Evolutionary conservation across 2,329 filamentous ascomycete genomes (phyloP), one percentile per base, ranked within the genome.

Genomic region (Pyrenochaeta sp.): DNA sequence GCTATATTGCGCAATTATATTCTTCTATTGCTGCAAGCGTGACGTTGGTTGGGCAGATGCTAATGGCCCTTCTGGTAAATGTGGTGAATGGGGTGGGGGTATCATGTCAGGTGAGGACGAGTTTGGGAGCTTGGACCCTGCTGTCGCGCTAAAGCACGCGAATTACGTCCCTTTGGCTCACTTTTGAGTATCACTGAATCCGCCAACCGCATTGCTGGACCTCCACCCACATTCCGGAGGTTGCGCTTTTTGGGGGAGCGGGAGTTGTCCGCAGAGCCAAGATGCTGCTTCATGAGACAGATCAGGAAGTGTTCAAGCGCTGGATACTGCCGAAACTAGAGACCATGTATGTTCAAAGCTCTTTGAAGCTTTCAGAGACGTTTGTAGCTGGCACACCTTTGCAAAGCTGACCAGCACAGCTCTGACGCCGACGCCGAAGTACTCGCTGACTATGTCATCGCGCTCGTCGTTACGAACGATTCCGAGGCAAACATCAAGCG

Each of bases 381-480:
- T 25, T 43, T 22, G 12, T 8, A 43, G 2, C 22, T 13, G 40
- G 10, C 27, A 46, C 45, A 28, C 50, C 3, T 34, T 42, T 4
- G 27, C 25, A 24, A 32, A 43, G 42, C 54, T 68, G 24, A 63
- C 51, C 37, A 30, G 3, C 12, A 40, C 49, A 92, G 90, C 52
- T 91, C 90, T 28, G 91, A 93, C 70, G 91, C 90, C 50, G 91
- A 95, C 73, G 86, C 89, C 32, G 91, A 93, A 70, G 90, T 94
- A 5, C 87, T 95, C 2, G 91, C 91, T 46, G 91, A 95, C 68
- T 95, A 93, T 73, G 89, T 94, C n/a, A 83, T 93, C 60, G 91
- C 90, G 6, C 84, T 95, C 22, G 80, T 94, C 45, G 86, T 86
- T 53, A 88, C 90, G 60, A 60, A 68, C 64, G 89, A 89, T 60